A percentile compares a stretch with the other conserved stretches of the same genome.
Conservation (phyloP, 257 asterid species). For the Lycium barbarum region DNA sequence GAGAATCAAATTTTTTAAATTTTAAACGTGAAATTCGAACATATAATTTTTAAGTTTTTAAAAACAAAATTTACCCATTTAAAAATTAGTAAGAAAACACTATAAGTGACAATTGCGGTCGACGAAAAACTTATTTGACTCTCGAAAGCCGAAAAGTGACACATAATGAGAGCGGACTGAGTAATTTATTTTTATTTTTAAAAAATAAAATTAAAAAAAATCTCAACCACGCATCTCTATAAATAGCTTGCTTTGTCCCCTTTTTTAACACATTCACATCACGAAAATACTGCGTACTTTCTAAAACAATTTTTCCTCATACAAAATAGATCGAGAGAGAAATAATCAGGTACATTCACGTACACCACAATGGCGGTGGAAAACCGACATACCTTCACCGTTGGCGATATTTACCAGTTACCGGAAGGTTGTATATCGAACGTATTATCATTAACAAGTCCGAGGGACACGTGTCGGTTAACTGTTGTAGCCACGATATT, state of each 20-base stretch:
- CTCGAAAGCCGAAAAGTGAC: no score
- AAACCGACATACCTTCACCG: constrained; percentile 8
- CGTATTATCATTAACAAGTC: constrained; percentile 71
- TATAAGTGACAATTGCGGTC: no score
- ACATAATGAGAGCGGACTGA: no score
- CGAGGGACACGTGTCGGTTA: constrained; percentile 73
- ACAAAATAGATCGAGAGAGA: background rate
- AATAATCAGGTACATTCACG: background rate
- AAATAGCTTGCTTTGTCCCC: background rate
- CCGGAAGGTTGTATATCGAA: constrained; percentile 83
- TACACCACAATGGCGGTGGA: constrained; percentile 47
- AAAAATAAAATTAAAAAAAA: background rate
- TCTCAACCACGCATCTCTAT: background rate
- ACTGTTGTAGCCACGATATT: constrained; percentile 59
- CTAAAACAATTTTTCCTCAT: background rate
- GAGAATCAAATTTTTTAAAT: no score
- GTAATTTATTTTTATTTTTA: no score
- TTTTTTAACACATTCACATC: background rate
- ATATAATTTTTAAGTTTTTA: no score
- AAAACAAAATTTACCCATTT: no score
- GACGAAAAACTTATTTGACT: no score
- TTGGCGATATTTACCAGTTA: constrained; percentile 40
- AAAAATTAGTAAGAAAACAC: no score
- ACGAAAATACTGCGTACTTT: background rate
- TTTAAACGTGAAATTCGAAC: no score